Base-by-base conservation (phyloP, 2,329 filamentous ascomycete species). In the Paracoccidioides brasiliensis region DNA sequence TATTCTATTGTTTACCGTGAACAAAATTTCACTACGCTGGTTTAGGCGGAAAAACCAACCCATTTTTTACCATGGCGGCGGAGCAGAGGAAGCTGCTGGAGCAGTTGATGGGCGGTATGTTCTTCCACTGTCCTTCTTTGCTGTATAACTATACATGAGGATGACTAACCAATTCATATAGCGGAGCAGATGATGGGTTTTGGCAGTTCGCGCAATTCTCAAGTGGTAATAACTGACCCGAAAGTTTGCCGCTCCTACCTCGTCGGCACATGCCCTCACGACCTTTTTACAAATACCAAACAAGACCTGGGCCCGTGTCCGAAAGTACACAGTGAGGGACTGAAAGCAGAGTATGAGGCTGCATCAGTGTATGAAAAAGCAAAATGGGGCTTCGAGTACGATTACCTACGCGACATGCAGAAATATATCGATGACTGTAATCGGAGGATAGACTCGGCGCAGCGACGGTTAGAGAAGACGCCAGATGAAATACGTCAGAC, bases 231-330 rank as follows among this genome's bases (percentile, higher is more conserved):
- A 64, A 93, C 84, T 57, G 93, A 97, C 71, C 80, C 87, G 54
- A 96, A 95, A 74, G 88, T 95, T 64, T 98, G 93, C 77, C 88
- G 89, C 55, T 96, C 90, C 15, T 97, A 91, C 71, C 81, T 98
- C 52, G 90, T 82, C 59, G 93, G 93, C 64, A 94, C 88, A 57
- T 98, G 93, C 71, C 93, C 93, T 0, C 91, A 97, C 77, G 93
- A 98, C 69, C 88, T 98, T 67, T 98, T 98, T 80, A 98, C 91
- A 62, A 98, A 98, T 75, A 98, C 93, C 48, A 97, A 96, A 76
- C 90, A 97, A 78, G 93, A 98, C 70, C 81, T 97, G 38, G 93
- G 93, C 2, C 81, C 83, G 0, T 98, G 93, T 67, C 81, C 88
- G 52, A 93, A 91, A 69, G 80, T 91, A 32, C 93, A 98, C 74